Evolutionary conservation across 257 asterid genomes (phyloP).

Genomic region (Ajuga chamaepitys): DNA sequence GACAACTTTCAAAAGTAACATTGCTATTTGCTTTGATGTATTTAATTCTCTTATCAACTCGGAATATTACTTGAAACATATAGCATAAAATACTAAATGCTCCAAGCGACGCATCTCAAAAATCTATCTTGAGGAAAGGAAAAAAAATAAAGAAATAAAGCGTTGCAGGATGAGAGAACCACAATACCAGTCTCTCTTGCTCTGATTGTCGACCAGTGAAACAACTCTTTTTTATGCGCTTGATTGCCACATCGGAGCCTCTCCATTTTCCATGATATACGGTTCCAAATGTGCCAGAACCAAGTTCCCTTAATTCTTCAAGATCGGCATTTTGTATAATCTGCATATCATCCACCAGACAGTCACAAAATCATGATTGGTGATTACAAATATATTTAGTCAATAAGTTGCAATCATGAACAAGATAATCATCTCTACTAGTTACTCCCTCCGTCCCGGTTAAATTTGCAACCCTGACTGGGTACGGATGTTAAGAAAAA

Average conservation of each 20-base stretch:
- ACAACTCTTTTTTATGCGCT: constrained; percentile 78
- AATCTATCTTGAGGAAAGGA: neutral
- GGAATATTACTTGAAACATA: neutral
- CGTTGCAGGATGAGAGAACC: neutral
- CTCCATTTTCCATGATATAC: constrained; percentile 46
- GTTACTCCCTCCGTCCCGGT: no score
- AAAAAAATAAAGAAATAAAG: neutral
- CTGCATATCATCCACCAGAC: constrained; percentile 23
- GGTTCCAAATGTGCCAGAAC: constrained; percentile 44
- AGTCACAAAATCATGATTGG: constrained; percentile 8
- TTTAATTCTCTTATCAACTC: constrained; percentile 4
- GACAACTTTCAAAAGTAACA: constrained; percentile 4
- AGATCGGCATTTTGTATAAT: constrained; percentile 35
- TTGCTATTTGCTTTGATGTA: neutral
- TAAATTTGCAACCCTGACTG: no score
- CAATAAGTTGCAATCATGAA: neutral
- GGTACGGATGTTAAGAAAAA: no score
- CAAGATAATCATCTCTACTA: neutral
- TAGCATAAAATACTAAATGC: neutral
- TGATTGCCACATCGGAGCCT: constrained; percentile 82
- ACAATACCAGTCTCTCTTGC: constrained; percentile 74
- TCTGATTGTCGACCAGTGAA: constrained; percentile 77
- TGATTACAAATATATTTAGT: neutral
- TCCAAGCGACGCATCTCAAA: neutral
- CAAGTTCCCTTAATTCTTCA: constrained; percentile 41